Conservation (phyloP, 1,284 basidiomycete genomes). For the Coniophora puteana region DNA sequence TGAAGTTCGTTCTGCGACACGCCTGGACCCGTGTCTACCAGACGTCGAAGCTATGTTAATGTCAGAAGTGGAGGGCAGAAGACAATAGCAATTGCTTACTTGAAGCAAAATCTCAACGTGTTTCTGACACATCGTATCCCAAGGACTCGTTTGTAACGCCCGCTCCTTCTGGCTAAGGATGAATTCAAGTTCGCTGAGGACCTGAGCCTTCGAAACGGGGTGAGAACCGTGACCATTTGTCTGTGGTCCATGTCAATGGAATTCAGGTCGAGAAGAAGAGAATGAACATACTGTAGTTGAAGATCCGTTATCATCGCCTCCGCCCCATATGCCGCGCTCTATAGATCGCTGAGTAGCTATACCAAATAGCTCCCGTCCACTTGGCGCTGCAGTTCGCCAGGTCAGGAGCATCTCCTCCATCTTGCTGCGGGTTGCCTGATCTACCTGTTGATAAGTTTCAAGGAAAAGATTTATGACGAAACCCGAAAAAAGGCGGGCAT, state of each 20-base stretch:
- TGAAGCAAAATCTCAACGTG: constrained; percentile 73
- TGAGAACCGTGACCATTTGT: constrained; percentile 28
- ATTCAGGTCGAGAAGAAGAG: not conserved
- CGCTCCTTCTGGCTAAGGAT: constrained; percentile 75
- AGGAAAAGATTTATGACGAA: constrained; percentile 80
- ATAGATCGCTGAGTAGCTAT: constrained; percentile 68
- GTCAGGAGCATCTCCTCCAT: constrained; percentile 96
- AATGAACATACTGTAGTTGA: constrained; percentile 28
- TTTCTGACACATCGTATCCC: constrained; percentile 57
- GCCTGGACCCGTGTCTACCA: constrained; percentile 76
- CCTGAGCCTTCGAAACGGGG: constrained; percentile 66
- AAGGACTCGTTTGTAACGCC: constrained; percentile 58
- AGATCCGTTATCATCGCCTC: constrained; percentile 51
- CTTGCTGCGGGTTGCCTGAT: constrained; percentile 80
- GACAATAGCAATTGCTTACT: constrained; percentile 38
- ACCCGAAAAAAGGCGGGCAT: constrained; percentile 76
- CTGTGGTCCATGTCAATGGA: constrained; percentile 10
- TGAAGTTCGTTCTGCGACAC: constrained; percentile 78
- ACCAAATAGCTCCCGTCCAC: constrained; percentile 82
- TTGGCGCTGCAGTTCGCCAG: constrained; percentile 83
- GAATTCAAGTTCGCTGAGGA: constrained; percentile 77
- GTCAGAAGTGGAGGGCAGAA: constrained; percentile 11
- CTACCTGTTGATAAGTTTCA: constrained; percentile 81
- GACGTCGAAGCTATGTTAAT: constrained; percentile 57
- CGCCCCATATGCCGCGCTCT: constrained; percentile 76